Base-by-base conservation (phyloP, 2,329 filamentous ascomycete species). In the Hypoxylon sp. region DNA sequence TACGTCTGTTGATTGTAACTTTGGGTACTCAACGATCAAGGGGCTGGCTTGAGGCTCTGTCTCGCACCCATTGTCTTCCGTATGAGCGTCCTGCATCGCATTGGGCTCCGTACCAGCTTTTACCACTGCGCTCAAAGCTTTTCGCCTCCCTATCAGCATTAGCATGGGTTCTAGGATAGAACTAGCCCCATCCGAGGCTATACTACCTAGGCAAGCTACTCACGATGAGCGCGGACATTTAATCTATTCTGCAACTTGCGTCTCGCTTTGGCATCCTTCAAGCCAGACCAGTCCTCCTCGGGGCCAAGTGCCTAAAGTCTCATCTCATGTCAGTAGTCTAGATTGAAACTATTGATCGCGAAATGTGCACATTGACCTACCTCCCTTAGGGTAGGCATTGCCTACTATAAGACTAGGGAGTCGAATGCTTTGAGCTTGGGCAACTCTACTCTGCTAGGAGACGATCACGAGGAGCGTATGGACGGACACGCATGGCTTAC, bases 191-290 rank as follows among this genome's bases (percentile, higher is more conserved):
- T 19, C 5, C 19, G 8, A 46, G 47, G 42, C 53, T 46, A 31
- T 5, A 11, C 37, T n/a, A n/a, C n/a, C n/a, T 50, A 39, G 3
- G 19, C 21, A 4, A 29, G 51, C 3, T 21, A 71, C 71, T 71
- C 59, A 73, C 71, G 65, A 60, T 73, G 58, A 53, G 71, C 71
- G 52, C 71, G 68, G 19, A 73, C 65, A 50, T 72, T 72, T 31
- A 73, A 58, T 37, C 70, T 58, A 46, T 61, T 73, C 44, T 73
- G 71, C 27, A 72, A 60, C 50, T 66, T 72, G 47, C 71, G 69
- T 55, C 71, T 70, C 21, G 42, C 63, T 58, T 63, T 68, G 39
- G 68, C 65, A 57, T 73, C 71, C 39, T 69, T 69, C 11, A 73
- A 55, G 6, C 71, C 70, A 19, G 72, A 68, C 72, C 70, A 73